Base-by-base conservation (phyloP, 2,329 filamentous ascomycete genomes). In the Exophiala alcalophila region DNA sequence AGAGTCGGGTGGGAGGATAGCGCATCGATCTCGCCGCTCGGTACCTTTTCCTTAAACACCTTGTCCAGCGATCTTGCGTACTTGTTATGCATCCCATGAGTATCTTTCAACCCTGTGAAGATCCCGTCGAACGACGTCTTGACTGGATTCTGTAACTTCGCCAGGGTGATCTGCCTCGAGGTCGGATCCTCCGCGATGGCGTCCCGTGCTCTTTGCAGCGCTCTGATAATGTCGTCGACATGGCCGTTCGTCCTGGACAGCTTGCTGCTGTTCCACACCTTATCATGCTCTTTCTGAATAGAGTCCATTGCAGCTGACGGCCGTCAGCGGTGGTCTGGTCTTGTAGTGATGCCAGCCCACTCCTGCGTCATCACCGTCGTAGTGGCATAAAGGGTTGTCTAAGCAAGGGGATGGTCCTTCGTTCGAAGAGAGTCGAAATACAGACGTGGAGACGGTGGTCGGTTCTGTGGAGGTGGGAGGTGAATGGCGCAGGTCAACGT, bases 1-100 rank as follows among this genome's bases (percentile, higher is more conserved):
- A 96, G 74, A 11, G 76, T 72, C 3, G 84, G 77, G 53, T 94
- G 81, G 14, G 82, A 77, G 1, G 80, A 81, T 64, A 96, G 80
- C 23, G 82, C 84, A 65, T 94, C 88, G 57, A 88, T 82, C 44
- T 90, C 85, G 58, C 81, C 84, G 10, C 83, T 85, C 0, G 91
- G 80, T 10, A 85, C 71, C 49, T 77, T 77, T 49, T 79, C 76
- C 67, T 83, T 83, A 61, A 81, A 84, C 58, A 84, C 77, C 74
- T 84, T 87, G 63, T 95, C 87, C 20, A 98, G 71, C 4, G 86
- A 80, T 61, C 90, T 95, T 55, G 82, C 82, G 64, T 94, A 94
- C 53, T 83, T 84, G 62, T 83, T 88, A 44, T 94, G 82, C 2
- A 83, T 82, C 51, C 83, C 84, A 56, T 94, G 84, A 2, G 92